Percentiles rank a stretch among this genome's conserved stretches.
Evolutionary conservation across 2,329 filamentous ascomycete genomes (phyloP).

Genomic region (Acephala macrosclerotiorum): DNA sequence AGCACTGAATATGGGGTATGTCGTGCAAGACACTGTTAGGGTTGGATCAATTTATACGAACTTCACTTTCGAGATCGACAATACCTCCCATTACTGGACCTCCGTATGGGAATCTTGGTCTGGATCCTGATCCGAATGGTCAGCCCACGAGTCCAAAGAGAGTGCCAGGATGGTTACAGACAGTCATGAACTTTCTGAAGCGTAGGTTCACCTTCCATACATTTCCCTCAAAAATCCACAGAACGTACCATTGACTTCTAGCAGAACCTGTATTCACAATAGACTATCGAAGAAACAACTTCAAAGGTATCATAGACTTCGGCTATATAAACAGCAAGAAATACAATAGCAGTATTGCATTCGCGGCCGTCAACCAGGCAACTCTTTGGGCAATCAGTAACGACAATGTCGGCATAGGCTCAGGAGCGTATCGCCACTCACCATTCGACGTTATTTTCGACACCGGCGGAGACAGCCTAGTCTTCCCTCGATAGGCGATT

Average conservation of each 20-base stretch:
- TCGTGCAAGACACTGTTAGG: slow-evolving; percentile 4
- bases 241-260: neutral
- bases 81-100: slow-evolving; percentile 4
- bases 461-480: neutral
- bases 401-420: neutral
- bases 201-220: neutral
- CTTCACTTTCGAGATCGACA: slow-evolving; percentile 9
- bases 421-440: neutral
- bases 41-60: neutral
- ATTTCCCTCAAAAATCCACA: neutral
- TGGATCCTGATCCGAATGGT: slow-evolving; percentile 1
- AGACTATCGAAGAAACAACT: neutral
- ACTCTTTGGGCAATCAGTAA: slow-evolving; percentile 8
- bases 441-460: slow-evolving; percentile 2
- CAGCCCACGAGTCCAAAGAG: neutral
- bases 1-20: neutral
- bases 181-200: slow-evolving; percentile 3
- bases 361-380: neutral
- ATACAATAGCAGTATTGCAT: slow-evolving; percentile 6
- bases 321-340: slow-evolving; percentile 2
- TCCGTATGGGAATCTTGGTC: slow-evolving; percentile 1
- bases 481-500: slow-evolving; percentile 4
- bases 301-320: slow-evolving; percentile 4
- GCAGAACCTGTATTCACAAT: slow-evolving; percentile 4
- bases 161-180: slow-evolving; percentile 1